A percentile compares a stretch with the other conserved stretches of the same genome.
These are phyloP conservation scores for Spathaspora gorwiae DNA, from an alignment of 805 yeast species.

Conservation along the genomic window DNA sequence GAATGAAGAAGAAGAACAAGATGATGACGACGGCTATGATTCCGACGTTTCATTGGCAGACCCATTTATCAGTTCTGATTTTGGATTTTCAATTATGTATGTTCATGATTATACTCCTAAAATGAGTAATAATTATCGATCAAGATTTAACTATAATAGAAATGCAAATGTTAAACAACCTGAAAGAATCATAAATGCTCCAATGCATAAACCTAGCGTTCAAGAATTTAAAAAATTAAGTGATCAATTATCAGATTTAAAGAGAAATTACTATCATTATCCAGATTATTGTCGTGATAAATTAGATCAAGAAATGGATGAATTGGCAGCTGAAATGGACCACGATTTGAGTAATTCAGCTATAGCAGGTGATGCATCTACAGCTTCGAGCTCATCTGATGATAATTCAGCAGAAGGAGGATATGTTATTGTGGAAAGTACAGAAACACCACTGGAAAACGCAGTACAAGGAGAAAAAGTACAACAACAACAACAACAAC, in stretches of 20 bases:
- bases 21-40: conserved; percentile 32
- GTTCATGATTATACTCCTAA: conserved; percentile 23
- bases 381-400: conserved; percentile 5
- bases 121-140: not conserved
- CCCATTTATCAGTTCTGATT: conserved; percentile 46
- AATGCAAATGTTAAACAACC: not conserved
- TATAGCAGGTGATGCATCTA: conserved; percentile 17
- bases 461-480: not conserved
- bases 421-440: conserved; percentile 15
- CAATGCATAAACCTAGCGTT: conserved; percentile 40
- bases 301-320: conserved; percentile 11
- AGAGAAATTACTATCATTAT: conserved; percentile 29
- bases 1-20: conserved; percentile 9
- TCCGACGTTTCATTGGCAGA: conserved; percentile 50
- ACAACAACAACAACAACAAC: not conserved
- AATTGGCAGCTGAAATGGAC: conserved; percentile 8
- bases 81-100: conserved; percentile 45
- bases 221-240: conserved; percentile 34
- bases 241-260: conserved; percentile 22
- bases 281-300: conserved; percentile 13
- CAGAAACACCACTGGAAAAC: not conserved
- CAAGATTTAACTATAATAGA: not conserved
- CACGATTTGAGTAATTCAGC: conserved; percentile 16
- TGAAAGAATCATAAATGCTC: conserved; percentile 34
- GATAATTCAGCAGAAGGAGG: conserved; percentile 13